A percentile compares a stretch with the other conserved stretches of the same genome.
These are phyloP conservation scores for Aspergillus pseudotamarii DNA, from an alignment of 2,329 filamentous ascomycete genomes.

Conservation along the genomic window DNA sequence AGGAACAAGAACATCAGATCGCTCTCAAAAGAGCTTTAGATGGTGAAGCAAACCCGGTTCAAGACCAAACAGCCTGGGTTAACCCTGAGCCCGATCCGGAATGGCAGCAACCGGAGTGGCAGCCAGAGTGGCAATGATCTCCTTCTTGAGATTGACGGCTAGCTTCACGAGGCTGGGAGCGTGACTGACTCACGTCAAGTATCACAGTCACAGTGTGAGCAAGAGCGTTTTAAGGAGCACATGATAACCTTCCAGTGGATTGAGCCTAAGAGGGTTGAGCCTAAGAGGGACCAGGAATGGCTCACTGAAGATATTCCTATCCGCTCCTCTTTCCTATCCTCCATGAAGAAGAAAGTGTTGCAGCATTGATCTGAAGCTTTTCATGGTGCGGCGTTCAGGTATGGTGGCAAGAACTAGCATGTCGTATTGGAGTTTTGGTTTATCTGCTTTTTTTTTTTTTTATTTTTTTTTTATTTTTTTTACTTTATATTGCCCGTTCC, in stretches of 20 bases:
- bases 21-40: neutral
- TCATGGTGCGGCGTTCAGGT: neutral
- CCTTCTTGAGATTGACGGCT: neutral
- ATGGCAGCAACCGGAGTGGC: neutral
- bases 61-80: neutral
- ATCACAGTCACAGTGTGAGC: neutral
- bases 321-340: neutral
- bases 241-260: neutral
- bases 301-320: neutral
- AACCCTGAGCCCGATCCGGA: neutral
- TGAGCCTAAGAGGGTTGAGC: neutral
- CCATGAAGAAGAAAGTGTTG: neutral
- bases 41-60: neutral
- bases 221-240: neutral
- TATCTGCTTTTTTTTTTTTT: neutral
- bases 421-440: neutral
- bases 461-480: neutral
- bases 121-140: neutral
- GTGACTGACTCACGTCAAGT: neutral
- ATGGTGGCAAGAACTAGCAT: neutral
- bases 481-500: neutral
- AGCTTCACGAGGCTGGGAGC: neutral
- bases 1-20: slow-evolving; percentile 19
- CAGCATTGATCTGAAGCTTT: neutral
- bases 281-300: neutral